These are phyloP conservation scores for Metschnikowia drakensbergensis DNA, from an alignment of 805 yeast genomes.

Conservation along the genomic window DNA sequence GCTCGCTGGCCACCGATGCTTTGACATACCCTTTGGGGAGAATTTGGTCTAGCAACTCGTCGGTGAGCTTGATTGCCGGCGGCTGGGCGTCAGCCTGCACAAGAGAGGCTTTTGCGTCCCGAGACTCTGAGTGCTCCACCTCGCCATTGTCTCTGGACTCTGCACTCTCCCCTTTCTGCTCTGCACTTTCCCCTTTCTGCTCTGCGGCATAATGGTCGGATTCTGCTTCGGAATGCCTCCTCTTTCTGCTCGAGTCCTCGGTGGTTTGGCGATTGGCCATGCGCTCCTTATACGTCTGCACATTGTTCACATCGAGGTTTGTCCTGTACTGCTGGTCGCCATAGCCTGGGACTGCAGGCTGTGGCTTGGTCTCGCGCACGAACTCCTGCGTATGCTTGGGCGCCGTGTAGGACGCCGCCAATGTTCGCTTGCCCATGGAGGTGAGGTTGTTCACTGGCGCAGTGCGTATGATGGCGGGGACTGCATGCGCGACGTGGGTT, in stretches of 20 bases:
- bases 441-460: background rate
- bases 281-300: constrained; percentile 16
- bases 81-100: background rate
- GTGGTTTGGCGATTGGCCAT: constrained; percentile 8
- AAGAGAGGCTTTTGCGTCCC: too few species aligned
- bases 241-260: background rate
- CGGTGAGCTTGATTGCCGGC: constrained; percentile 19
- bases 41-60: constrained; percentile 44
- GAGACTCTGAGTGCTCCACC: too few species aligned
- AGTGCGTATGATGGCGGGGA: background rate
- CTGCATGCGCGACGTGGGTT: background rate
- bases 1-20: constrained; percentile 24
- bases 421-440: constrained; percentile 18
- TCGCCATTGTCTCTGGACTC: too few species aligned
- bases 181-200: background rate
- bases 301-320: constrained; percentile 20
- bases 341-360: constrained; percentile 33
- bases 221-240: background rate
- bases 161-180: background rate
- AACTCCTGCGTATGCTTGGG: constrained; percentile 27
- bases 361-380: constrained; percentile 20
- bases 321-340: constrained; percentile 37
- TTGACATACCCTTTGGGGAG: constrained; percentile 52
- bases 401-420: constrained; percentile 38
- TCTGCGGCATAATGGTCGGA: background rate